A percentile compares a stretch with the other conserved stretches of the same genome.
Conservation (phyloP, 2,329 filamentous ascomycete genomes). For the Colletotrichum sp. region DNA sequence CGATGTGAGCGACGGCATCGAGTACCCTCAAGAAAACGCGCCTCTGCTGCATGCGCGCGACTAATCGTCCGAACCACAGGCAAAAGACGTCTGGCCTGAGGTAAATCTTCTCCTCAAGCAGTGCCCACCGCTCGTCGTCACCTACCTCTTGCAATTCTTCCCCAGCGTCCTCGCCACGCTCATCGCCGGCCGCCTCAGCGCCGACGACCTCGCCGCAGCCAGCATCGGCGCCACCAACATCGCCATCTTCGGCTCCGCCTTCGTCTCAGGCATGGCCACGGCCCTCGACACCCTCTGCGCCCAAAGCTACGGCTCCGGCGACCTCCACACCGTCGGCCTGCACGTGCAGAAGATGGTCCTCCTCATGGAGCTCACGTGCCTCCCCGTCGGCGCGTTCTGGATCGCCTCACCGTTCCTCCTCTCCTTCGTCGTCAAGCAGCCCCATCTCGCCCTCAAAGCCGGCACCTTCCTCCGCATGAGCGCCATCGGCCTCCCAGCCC, state of each 20-base stretch:
- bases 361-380: constrained; percentile 49
- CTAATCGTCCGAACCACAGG: rapidly evolving
- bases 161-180: constrained; percentile 57
- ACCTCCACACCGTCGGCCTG: constrained; percentile 53
- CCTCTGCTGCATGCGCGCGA: neutral
- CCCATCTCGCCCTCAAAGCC: constrained; percentile 52
- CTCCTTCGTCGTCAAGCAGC: constrained; percentile 49
- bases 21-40: neutral
- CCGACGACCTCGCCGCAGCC: constrained; percentile 56
- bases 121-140: constrained; percentile 53
- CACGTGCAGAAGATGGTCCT: constrained; percentile 58
- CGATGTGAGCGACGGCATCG: neutral
- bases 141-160: constrained; percentile 55
- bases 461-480: constrained; percentile 53
- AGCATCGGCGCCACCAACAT: constrained; percentile 57
- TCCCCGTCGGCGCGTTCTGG: constrained; percentile 56
- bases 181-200: constrained; percentile 56
- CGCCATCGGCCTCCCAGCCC: constrained; percentile 55
- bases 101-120: constrained; percentile 28
- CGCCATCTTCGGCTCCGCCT: constrained; percentile 56
- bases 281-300: constrained; percentile 56
- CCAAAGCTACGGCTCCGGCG: constrained; percentile 55
- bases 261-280: constrained; percentile 56
- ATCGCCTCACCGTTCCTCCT: constrained; percentile 50
- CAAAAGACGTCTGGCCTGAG: neutral